These are phyloP conservation scores for Nematocida sp. DNA, from an alignment of 371 early-diverging fungal genomes.

Conservation along the genomic window DNA sequence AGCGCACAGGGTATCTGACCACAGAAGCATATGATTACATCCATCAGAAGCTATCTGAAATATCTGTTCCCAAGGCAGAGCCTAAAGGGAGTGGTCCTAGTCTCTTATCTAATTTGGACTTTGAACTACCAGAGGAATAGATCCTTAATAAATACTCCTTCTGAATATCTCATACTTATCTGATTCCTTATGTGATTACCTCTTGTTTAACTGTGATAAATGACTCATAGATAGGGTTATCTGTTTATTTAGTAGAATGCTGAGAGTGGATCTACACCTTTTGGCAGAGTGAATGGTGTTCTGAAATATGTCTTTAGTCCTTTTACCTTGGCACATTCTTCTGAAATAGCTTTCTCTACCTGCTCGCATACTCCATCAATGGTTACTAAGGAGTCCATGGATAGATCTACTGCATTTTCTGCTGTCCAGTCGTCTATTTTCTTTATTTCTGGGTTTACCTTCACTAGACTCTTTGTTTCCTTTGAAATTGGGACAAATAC, in stretches of 20 bases:
- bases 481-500: constrained; percentile 31
- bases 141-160: neutral
- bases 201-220: neutral
- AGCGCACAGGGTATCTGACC: constrained; percentile 58
- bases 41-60: constrained; percentile 15
- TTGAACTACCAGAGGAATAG: constrained; percentile 17
- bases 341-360: constrained; percentile 15
- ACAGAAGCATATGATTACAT: neutral
- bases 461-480: constrained; percentile 3
- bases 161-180: neutral
- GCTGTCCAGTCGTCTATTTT: constrained; percentile 43
- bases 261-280: constrained; percentile 23
- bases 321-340: constrained; percentile 33
- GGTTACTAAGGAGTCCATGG: neutral
- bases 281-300: constrained; percentile 46
- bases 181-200: neutral
- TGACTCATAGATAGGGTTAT: too few species aligned
- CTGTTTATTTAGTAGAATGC: constrained; percentile 50
- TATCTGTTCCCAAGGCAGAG: neutral
- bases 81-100: neutral
- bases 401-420: constrained; percentile 42
- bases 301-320: constrained; percentile 46
- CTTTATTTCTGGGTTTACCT: constrained; percentile 3
- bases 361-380: neutral
- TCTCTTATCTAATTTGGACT: constrained; percentile 6